Evolutionary conservation across 495 filamentous ascomycete species (phyloP), one percentile per base, ranked within the genome.

Genomic region (Neurospora sp.): DNA sequence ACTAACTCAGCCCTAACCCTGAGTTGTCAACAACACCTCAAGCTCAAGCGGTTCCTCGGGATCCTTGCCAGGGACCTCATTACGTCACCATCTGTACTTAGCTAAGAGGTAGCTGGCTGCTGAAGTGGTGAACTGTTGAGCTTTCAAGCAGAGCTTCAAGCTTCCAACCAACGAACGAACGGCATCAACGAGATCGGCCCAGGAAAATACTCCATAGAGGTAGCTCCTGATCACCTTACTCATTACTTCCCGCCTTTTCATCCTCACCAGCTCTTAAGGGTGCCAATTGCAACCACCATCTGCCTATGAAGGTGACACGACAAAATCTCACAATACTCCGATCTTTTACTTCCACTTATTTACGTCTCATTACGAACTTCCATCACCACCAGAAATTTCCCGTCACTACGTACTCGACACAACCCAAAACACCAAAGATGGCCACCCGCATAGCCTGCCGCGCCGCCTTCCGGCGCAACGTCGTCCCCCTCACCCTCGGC

Each of bases 401-500:
- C 39, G 31, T 8, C 39, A 22, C 16, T 18, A 16, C 35, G 4
- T 37, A 5, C 35, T 6, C 4, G 35, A 37, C 35, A 5, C 69
- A n/a, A 39, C 39, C 7, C 31, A 8, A 16, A 0, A 22, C 27
- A 20, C 35, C 37, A 42, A 75, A 69, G 37, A 77, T 77, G 75
- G 71, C 75, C 20, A 72, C 72, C 40, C 68, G 53, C 10, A 70
- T 69, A 44, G 14, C 71, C 40, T 74, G 72, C 73, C 72, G 73
- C n/a, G 39, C 72, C 1, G 73, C 73, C 27, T 72, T 79, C 16
- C 70, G 72, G 2, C 75, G 74, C 3, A 70, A 61, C 39, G 72
- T 73, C 18, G 65, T 81, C 27, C 76, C 76, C 18, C 38, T 79
- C 22, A 71, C 74, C 39, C 65, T 81, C 0, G 76, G 75, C 40